These are phyloP conservation scores for Lathyrus sativus DNA, from an alignment of 306 rosid species.

Conservation along the genomic window DNA sequence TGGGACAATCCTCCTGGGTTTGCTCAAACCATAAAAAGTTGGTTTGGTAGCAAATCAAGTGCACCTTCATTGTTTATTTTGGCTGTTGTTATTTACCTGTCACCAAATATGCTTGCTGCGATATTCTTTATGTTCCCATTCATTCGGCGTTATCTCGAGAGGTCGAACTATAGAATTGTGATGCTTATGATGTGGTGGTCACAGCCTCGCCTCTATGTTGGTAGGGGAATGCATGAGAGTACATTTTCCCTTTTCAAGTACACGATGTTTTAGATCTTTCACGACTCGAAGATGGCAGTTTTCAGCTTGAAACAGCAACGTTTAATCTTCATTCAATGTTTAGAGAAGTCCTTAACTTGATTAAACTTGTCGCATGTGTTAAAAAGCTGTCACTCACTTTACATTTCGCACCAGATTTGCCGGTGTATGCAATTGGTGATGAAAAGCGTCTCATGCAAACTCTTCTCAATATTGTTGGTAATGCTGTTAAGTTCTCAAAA, in stretches of 20 bases:
- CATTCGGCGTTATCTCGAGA: constrained; percentile 89
- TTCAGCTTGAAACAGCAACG: too few species aligned
- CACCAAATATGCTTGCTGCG: constrained; percentile 94
- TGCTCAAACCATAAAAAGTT: constrained; percentile 90
- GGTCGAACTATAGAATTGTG: constrained; percentile 85
- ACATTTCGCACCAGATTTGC: too few species aligned
- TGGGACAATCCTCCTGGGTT: constrained; percentile 96
- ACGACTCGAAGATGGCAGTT: too few species aligned
- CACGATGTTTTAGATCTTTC: too few species aligned
- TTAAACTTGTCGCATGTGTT: too few species aligned
- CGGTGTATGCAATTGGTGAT: too few species aligned
- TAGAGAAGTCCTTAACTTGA: too few species aligned
- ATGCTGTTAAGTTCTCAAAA: too few species aligned
- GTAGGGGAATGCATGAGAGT: constrained; percentile 99
- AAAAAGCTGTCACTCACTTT: too few species aligned
- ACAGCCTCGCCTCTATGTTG: constrained; percentile 98
- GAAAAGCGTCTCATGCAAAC: too few species aligned
- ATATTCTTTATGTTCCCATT: constrained; percentile 80
- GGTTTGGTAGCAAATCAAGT: constrained; percentile 76
- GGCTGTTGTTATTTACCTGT: constrained; percentile 90
- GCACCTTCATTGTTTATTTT: constrained; percentile 83
- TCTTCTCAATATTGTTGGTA: too few species aligned
- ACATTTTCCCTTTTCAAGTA: constrained; percentile 91
- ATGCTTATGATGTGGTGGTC: constrained; percentile 99
- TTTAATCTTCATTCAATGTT: too few species aligned